Evolutionary conservation across 768 basidiomycete species (phyloP), one percentile per base, ranked within the genome.

Genomic region (Solioccasus polychromus): DNA sequence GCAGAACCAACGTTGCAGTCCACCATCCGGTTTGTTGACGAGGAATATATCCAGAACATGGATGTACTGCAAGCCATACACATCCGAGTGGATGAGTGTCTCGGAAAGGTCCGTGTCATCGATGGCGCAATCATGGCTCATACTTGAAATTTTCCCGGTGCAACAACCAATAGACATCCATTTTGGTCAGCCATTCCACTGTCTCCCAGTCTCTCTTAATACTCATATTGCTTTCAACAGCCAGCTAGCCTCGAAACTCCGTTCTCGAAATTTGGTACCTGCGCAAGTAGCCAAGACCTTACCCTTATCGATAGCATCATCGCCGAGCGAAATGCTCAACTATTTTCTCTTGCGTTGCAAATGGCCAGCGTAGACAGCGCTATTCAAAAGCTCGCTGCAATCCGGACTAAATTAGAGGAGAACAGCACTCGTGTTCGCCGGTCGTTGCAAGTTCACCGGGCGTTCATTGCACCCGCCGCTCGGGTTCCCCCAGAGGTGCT

Each of bases 71-170:
- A 45, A 4, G 18, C 25, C 14, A 50, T 59, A 36, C 40, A 58
- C 20, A 28, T 22, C 30, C 53, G 53, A 6, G 35, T 64, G 38
- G 53, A 66, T 15, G 52, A 47, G 6, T 50, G 30, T 51, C 47
- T 60, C 36, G 39, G 39, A 28, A 44, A 60, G 59, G 62, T 64
- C 31, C 42, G 51, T 20, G 25, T 36, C 44, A 28, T 46, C 50
- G 53, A 64, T 64, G 48, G 65, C 65, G 64, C 63, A 55, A 64
- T 64, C 58, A 39, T 64, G 52, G 62, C 64, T 64, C 62, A 67
- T 60, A 44, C 45, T n/a, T 25, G n/a, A n/a, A n/a, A n/a, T n/a
- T n/a, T n/a, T n/a, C n/a, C n/a, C 17, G 28, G 31, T 45, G 23
- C 32, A 5, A n/a, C n/a, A 17, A 34, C 19, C n/a, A 36, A 42